Conservation (phyloP, 2,329 filamentous ascomycete genomes). For the Paraconiothyrium brasiliense region DNA sequence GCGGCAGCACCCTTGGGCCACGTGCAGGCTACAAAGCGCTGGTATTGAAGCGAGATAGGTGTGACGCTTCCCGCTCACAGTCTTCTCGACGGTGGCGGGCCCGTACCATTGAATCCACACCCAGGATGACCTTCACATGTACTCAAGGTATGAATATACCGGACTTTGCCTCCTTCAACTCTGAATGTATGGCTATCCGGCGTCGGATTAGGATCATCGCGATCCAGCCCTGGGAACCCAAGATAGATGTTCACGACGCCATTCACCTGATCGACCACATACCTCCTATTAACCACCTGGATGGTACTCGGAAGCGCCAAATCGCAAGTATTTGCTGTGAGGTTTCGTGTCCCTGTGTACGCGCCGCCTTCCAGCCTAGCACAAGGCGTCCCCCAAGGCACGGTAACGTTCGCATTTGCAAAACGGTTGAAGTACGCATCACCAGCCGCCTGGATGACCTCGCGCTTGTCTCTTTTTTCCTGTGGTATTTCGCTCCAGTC, state of each 20-base stretch:
- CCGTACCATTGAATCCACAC: constrained; percentile 26
- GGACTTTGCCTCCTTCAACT: constrained; percentile 35
- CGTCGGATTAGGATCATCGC: constrained; percentile 20
- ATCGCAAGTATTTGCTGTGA: constrained; percentile 29
- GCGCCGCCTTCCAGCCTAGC: constrained; percentile 37
- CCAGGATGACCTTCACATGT: constrained; percentile 33
- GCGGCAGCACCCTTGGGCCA: background rate
- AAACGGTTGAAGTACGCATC: constrained; percentile 36
- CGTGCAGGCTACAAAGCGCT: too few relatives aligned
- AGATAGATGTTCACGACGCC: constrained; percentile 37
- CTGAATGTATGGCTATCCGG: constrained; percentile 40
- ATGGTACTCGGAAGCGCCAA: constrained; percentile 35
- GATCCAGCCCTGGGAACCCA: constrained; percentile 33
- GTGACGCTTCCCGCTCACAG: background rate
- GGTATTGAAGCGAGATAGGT: too few relatives aligned
- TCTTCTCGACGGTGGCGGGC: background rate
- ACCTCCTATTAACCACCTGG: constrained; percentile 31
- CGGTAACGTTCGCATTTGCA: constrained; percentile 25
- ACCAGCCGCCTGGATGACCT: constrained; percentile 33
- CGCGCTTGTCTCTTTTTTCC: constrained; percentile 22
- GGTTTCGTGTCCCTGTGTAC: constrained; percentile 31
- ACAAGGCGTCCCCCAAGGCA: constrained; percentile 38
- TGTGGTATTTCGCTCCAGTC: constrained; percentile 29
- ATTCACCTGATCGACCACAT: constrained; percentile 37
- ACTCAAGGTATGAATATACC: constrained; percentile 34